phyloP scores from a whole-genome alignment of 2,329 filamentous ascomycete species.

The Sphaerulina vaccinii region DNA sequence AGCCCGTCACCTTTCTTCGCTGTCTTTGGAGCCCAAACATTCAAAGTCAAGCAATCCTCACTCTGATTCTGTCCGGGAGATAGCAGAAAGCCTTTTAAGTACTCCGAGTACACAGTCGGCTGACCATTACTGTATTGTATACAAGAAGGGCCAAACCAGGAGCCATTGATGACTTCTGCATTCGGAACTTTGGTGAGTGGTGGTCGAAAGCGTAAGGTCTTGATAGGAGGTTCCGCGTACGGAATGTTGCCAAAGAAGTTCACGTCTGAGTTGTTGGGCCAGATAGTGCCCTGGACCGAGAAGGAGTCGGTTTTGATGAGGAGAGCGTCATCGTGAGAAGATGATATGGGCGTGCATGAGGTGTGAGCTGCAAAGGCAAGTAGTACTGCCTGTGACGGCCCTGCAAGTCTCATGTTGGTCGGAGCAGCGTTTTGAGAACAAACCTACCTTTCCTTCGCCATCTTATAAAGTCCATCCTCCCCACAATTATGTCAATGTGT shows the following conservation, averaged over 20 bases:
- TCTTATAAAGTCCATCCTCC: no score
- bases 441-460: no score
- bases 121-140: conserved; percentile 19
- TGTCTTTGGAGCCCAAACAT: conserved; percentile 37
- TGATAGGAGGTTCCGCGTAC: conserved; percentile 18
- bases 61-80: conserved; percentile 15
- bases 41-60: conserved; percentile 39
- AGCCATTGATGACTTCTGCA: conserved; percentile 17
- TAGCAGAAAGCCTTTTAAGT: conserved; percentile 14
- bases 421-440: no score
- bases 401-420: neutral
- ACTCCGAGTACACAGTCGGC: conserved; percentile 17
- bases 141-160: conserved; percentile 21
- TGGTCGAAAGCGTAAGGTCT: conserved; percentile 16
- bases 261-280: conserved; percentile 18
- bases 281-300: conserved; percentile 16
- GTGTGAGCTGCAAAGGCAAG: neutral
- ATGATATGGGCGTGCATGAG: neutral
- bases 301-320: conserved; percentile 13
- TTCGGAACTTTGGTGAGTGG: conserved; percentile 20
- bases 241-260: conserved; percentile 23
- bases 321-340: neutral
- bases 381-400: neutral
- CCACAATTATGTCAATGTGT: no score
- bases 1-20: conserved; percentile 27